Evolutionary conservation across 2,329 filamentous ascomycete species (phyloP).

Genomic region (Talaromyces albobiverticillius): DNA sequence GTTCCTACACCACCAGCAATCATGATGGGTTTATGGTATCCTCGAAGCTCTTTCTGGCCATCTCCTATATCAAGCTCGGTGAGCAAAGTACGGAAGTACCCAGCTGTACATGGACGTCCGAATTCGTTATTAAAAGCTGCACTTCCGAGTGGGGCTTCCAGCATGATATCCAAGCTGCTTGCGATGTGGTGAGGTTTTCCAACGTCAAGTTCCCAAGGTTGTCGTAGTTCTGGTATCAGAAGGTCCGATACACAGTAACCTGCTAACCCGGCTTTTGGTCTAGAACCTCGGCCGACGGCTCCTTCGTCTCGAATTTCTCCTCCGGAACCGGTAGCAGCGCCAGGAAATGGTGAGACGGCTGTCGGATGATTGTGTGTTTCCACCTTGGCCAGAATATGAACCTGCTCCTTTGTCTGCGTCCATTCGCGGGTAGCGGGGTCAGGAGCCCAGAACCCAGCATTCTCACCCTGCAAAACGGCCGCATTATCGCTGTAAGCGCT

Average conservation of each 20-base stretch:
- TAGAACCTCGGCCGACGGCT: conserved; percentile 87
- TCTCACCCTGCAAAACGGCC: conserved; percentile 76
- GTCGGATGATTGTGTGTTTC: conserved; percentile 98
- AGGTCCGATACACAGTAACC: conserved; percentile 97
- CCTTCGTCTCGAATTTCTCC: conserved; percentile 96
- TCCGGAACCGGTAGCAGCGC: conserved; percentile 90
- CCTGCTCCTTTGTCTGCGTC: conserved; percentile 79
- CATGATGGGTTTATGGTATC: conserved; percentile 98
- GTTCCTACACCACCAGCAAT: conserved; percentile 94
- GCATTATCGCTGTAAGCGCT: conserved; percentile 98
- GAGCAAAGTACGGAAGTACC: conserved; percentile 88
- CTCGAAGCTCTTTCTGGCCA: conserved; percentile 69
- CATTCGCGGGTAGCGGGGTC: conserved; percentile 83
- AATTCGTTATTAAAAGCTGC: conserved; percentile 98
- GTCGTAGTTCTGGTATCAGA: conserved; percentile 74
- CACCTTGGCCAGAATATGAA: conserved; percentile 89
- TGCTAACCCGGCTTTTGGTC: conserved; percentile 84
- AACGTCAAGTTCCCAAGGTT: conserved; percentile 88
- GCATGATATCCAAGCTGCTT: conserved; percentile 93
- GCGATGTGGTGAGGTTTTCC: conserved; percentile 90
- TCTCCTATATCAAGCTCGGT: conserved; percentile 62
- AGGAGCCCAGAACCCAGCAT: conserved; percentile 79
- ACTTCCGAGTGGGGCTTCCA: conserved; percentile 92
- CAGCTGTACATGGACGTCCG: conserved; percentile 80
- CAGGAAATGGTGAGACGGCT: conserved; percentile 87